phyloP scores from a whole-genome alignment of 2,329 filamentous ascomycete genomes.

The Epichloe coenophiala region DNA sequence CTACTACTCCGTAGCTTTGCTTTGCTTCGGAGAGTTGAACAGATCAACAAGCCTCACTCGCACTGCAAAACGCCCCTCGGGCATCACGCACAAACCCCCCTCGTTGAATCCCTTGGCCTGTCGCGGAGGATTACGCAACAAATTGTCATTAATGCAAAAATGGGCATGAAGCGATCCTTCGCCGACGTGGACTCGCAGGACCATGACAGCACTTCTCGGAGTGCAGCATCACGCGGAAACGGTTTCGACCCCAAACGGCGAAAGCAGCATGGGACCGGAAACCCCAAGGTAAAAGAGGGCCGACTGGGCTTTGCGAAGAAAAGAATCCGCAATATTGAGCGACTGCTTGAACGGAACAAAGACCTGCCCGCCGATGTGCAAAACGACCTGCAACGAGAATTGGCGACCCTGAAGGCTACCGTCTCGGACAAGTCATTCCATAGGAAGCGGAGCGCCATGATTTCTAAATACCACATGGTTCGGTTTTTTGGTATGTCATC shows the following conservation, averaged over 20 bases:
- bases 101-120: background rate
- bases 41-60: background rate
- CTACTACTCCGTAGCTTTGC: background rate
- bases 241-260: slow-evolving; percentile 16
- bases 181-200: slow-evolving; percentile 13
- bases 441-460: slow-evolving; percentile 55
- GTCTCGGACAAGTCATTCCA: slow-evolving; percentile 45
- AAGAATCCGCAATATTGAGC: slow-evolving; percentile 54
- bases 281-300: slow-evolving; percentile 30
- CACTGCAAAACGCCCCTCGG: background rate
- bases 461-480: slow-evolving; percentile 69
- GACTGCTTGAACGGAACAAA: slow-evolving; percentile 46
- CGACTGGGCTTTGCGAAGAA: slow-evolving; percentile 54
- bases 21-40: background rate
- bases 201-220: background rate
- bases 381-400: slow-evolving; percentile 57
- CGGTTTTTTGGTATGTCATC: slow-evolving; percentile 57
- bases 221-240: background rate
- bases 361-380: slow-evolving; percentile 55
- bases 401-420: slow-evolving; percentile 52
- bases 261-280: slow-evolving; percentile 21
- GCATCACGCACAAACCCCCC: no score
- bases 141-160: slow-evolving; percentile 4
- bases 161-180: slow-evolving; percentile 20
- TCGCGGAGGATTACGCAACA: background rate